phyloP scores from a whole-genome alignment of 106 monocot species.

The Dioscorea alata region DNA sequence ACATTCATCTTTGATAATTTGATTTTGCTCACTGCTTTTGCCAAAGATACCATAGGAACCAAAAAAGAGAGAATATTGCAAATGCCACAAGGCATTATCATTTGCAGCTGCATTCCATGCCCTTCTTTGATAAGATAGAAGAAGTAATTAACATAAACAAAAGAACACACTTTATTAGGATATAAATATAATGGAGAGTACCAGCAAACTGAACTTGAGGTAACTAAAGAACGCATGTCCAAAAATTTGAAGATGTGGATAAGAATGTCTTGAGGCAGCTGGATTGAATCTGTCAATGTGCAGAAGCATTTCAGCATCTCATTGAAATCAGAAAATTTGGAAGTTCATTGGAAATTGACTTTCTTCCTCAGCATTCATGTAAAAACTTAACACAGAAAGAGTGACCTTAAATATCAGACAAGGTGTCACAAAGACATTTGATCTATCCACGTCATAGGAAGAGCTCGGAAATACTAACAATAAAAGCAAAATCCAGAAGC shows the following conservation, averaged over 20 bases:
- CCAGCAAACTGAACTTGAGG: constrained; percentile 54
- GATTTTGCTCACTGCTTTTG: not conserved
- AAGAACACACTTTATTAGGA: not conserved
- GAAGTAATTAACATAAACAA: constrained; percentile 1
- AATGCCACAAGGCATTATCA: constrained; percentile 49
- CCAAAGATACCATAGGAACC: constrained; percentile 12
- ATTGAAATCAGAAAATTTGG: not conserved
- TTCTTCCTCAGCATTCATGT: too few relatives aligned
- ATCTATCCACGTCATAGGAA: not conserved
- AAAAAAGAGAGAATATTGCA: constrained; percentile 45
- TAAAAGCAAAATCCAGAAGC: too few relatives aligned
- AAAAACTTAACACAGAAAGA: too few relatives aligned
- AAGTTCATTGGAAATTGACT: not conserved
- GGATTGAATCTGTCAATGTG: constrained; percentile 22
- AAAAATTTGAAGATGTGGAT: constrained; percentile 60
- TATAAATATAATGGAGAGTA: constrained; percentile 11
- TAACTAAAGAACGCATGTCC: constrained; percentile 53
- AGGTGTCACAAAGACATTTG: not conserved
- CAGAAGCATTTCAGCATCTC: not conserved
- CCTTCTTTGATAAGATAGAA: constrained; percentile 30
- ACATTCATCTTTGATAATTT: not conserved
- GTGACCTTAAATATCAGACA: not conserved
- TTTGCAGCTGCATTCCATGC: constrained; percentile 64
- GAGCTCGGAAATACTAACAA: not conserved
- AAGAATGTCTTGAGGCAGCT: constrained; percentile 59